Conservation (phyloP, 768 basidiomycete genomes). For the Mrakia gelida region DNA sequence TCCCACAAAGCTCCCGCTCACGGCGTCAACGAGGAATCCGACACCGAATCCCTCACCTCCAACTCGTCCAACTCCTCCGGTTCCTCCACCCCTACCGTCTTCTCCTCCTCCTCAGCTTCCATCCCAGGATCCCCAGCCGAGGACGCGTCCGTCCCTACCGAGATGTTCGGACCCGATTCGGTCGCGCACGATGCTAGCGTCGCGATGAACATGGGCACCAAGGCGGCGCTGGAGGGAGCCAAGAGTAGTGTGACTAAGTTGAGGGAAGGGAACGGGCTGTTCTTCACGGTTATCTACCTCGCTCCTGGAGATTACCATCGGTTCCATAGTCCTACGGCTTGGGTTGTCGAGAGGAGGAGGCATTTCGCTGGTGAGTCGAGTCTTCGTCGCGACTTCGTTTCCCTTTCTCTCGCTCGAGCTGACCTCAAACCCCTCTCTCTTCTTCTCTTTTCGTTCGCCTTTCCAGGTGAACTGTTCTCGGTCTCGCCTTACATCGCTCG, state of each 20-base stretch:
- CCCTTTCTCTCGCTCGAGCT: not conserved
- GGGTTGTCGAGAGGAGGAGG: conserved; percentile 93
- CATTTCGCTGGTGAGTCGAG: conserved; percentile 78
- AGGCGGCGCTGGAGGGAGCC: conserved; percentile 30
- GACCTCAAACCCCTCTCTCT: too few species aligned
- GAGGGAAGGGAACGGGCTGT: conserved; percentile 74
- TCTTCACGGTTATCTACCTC: conserved; percentile 92
- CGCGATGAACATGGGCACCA: conserved; percentile 64
- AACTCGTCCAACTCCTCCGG: conserved; percentile 22
- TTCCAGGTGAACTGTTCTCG: conserved; percentile 86
- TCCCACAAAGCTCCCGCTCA: conserved; percentile 15
- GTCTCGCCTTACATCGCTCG: conserved; percentile 95
- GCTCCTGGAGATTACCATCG: conserved; percentile 98
- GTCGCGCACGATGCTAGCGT: conserved; percentile 66
- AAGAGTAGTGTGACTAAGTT: conserved; percentile 53
- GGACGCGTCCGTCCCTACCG: conserved; percentile 24
- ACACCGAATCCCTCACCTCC: conserved; percentile 8
- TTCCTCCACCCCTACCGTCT: conserved; percentile 16
- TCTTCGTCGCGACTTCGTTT: too few species aligned
- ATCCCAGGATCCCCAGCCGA: conserved; percentile 7
- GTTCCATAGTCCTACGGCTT: conserved; percentile 90
- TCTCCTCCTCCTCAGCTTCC: conserved; percentile 9
- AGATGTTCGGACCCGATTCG: conserved; percentile 44
- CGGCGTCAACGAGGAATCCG: conserved; percentile 13
- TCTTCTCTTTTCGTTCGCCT: not conserved